These are phyloP conservation scores for Saccharata proteae DNA, from an alignment of 2,329 filamentous ascomycete genomes.

Conservation along the genomic window DNA sequence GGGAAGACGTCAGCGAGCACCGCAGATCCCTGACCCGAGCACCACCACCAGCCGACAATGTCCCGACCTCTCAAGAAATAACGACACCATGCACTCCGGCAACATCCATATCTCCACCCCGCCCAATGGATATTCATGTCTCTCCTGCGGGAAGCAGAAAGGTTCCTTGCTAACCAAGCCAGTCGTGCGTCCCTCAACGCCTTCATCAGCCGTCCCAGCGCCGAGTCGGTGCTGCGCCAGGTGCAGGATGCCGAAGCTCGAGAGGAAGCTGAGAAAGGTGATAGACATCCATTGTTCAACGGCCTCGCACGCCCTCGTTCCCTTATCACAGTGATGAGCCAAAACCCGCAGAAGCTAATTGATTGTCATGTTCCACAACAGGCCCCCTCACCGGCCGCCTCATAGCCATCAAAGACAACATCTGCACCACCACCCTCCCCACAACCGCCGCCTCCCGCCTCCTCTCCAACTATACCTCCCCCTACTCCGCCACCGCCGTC, in stretches of 20 bases:
- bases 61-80: no score
- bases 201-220: conserved; percentile 20
- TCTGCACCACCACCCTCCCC: conserved; percentile 29
- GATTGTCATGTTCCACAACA: neutral
- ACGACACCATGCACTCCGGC: neutral
- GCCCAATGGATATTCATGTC: conserved; percentile 20
- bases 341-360: neutral
- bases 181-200: conserved; percentile 25
- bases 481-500: conserved; percentile 75
- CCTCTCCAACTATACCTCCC: conserved; percentile 54
- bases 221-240: conserved; percentile 14
- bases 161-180: conserved; percentile 22
- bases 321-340: no score
- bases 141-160: conserved; percentile 21
- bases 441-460: conserved; percentile 79
- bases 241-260: conserved; percentile 13
- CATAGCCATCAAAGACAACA: conserved; percentile 41
- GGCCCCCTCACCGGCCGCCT: conserved; percentile 20
- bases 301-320: no score
- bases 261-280: neutral
- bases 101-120: conserved; percentile 3
- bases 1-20: no score
- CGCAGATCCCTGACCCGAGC: no score
- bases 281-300: no score
- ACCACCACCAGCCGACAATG: no score